Evolutionary conservation across 23 red algal genomes (phyloP), one percentile per base, ranked within the genome.

Genomic region (Gracilaria vermiculophylla): DNA sequence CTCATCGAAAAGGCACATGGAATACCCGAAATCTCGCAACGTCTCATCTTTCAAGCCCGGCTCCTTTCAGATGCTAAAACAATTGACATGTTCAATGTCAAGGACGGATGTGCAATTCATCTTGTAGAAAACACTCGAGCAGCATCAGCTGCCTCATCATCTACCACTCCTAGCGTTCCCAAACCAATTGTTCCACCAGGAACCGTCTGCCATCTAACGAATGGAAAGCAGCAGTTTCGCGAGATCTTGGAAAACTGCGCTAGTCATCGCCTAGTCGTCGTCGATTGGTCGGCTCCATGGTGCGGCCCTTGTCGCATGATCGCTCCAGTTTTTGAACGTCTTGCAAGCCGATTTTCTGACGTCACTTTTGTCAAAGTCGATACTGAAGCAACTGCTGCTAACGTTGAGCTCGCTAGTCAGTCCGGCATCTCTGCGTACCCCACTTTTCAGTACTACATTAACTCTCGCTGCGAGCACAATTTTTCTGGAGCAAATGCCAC

Each of bases 341-440:
- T 92, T 44, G 89, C 89, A 19, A 53, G 16, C 36, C 64, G 78
- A 23, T 84, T 84, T 31, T 53, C 78, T 17, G 67, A 92, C 69
- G 89, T 83, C 12, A 84, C 89, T 72, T 92, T 92, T 78, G 69
- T 92, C 36, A 84, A 76, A 60, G 78, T 92, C 42, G 80, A 92
- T 61, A 84, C 89, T 7, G 89, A 92, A 32, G 65, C 64, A 58
- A 53, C 77, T 73, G 23, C 89, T 31, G 89, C 58, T 36, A 92
- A 92, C 69, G 42, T 32, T 19, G 56, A 92, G 53, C 78, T 92
- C 29, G 78, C 89, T 35, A 57, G 39, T 48, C 65, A 83, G 31
- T 69, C 51, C 34, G 62, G 69, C 14, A 85, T 92, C 9, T 60
- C 40, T 17, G 61, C 56, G 33, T 92, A 84, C 51, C 89, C 89